Conservation (phyloP, 441 rosid genomes). For the Bocquillonia castaneifolia region DNA sequence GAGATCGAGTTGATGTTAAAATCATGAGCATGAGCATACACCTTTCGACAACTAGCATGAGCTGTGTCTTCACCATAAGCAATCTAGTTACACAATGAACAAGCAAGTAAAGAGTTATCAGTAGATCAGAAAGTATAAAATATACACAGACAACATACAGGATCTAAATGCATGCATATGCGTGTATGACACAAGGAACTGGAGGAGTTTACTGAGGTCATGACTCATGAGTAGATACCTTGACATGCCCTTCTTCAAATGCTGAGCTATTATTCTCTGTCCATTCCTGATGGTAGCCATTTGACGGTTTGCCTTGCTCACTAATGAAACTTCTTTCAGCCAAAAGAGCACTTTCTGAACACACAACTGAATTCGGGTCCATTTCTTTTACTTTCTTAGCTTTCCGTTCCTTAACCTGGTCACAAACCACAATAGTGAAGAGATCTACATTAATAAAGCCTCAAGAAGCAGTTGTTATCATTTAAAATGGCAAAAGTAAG, state of each 20-base stretch:
- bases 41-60: constrained; percentile 55
- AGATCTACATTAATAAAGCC: constrained; percentile 2
- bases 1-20: constrained; percentile 90
- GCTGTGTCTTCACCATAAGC: constrained; percentile 37
- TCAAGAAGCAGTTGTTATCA: not conserved
- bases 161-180: not conserved
- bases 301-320: constrained; percentile 28
- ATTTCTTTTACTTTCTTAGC: constrained; percentile 47
- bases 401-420: constrained; percentile 50
- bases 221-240: constrained; percentile 34
- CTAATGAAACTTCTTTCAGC: constrained; percentile 52
- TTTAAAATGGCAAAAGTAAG: not conserved
- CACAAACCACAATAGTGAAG: constrained; percentile 15
- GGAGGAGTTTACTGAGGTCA: not conserved
- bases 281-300: constrained; percentile 40
- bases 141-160: not conserved
- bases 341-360: constrained; percentile 56
- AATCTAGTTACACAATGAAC: constrained; percentile 39
- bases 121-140: not conserved
- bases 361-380: constrained; percentile 33
- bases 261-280: constrained; percentile 28
- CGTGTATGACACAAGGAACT: not conserved
- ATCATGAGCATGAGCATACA: constrained; percentile 67
- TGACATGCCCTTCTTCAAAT: constrained; percentile 28
- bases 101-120: constrained; percentile 20